phyloP scores from a whole-genome alignment of 371 early-diverging fungal genomes.

The Batrachochytrium dendrobatidis region DNA sequence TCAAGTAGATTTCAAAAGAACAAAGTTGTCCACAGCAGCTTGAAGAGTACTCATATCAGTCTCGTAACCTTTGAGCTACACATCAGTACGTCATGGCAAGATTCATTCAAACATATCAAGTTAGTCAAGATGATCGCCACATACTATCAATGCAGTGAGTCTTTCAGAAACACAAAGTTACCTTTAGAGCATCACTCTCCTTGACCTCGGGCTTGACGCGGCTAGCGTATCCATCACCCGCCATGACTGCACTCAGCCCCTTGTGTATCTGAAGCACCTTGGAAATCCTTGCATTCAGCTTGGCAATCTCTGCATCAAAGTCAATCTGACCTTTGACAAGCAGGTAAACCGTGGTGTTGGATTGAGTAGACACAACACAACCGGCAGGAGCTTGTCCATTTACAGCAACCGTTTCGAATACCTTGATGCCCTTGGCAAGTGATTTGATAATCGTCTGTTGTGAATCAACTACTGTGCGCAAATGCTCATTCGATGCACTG shows the following conservation, averaged over 20 bases:
- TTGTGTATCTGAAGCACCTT: constrained; percentile 49
- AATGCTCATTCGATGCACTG: constrained; percentile 17
- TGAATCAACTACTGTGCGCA: constrained; percentile 27
- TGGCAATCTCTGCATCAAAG: constrained; percentile 66
- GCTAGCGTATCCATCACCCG: constrained; percentile 52
- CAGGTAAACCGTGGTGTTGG: constrained; percentile 54
- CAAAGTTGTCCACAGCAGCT: constrained; percentile 56
- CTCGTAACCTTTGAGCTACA: constrained; percentile 54
- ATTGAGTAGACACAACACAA: constrained; percentile 57
- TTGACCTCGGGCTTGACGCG: constrained; percentile 59
- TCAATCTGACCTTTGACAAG: constrained; percentile 71
- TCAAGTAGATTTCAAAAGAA: too few species aligned
- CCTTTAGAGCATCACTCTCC: constrained; percentile 54
- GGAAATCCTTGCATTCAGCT: constrained; percentile 57
- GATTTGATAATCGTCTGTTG: constrained; percentile 48
- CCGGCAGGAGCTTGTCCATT: constrained; percentile 58
- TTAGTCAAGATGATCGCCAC: not conserved
- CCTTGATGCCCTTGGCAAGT: constrained; percentile 67
- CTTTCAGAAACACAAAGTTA: constrained; percentile 1
- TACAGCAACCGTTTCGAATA: constrained; percentile 42
- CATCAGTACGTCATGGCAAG: not conserved
- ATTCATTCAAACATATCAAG: not conserved
- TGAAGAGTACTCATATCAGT: constrained; percentile 62
- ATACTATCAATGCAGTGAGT: constrained; percentile 3
- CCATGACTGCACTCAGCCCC: constrained; percentile 48